phyloP scores from a whole-genome alignment of 2,329 filamentous ascomycete genomes.

The Colletotrichum costaricense region DNA sequence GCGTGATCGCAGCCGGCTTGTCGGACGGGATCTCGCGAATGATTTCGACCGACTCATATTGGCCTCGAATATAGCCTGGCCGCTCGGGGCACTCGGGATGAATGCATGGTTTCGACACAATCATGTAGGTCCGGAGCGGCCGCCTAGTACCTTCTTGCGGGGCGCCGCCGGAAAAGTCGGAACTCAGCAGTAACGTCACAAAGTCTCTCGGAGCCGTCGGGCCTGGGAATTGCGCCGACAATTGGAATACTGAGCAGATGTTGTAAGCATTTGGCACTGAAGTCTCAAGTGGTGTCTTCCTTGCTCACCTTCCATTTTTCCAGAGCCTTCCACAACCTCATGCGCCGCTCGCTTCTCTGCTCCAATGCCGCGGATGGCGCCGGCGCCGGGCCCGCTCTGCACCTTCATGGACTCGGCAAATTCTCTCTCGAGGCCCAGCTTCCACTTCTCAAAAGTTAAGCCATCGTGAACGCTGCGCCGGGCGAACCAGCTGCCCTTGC shows the following conservation, averaged over 20 bases:
- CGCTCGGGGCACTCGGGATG: slow-evolving; percentile 79
- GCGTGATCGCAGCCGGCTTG: slow-evolving; percentile 50
- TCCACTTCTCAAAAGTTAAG: slow-evolving; percentile 81
- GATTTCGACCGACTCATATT: slow-evolving; percentile 92
- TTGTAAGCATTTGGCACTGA: slow-evolving; percentile 29
- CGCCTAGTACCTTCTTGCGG: slow-evolving; percentile 40
- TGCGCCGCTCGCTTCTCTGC: slow-evolving; percentile 81
- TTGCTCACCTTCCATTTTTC: slow-evolving; percentile 70
- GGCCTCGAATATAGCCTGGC: slow-evolving; percentile 81
- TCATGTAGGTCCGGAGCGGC: slow-evolving; percentile 80
- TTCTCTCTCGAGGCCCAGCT: slow-evolving; percentile 79
- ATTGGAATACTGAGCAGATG: slow-evolving; percentile 74
- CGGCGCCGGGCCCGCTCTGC: slow-evolving; percentile 75
- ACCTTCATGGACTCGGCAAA: slow-evolving; percentile 82
- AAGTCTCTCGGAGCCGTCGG: slow-evolving; percentile 92
- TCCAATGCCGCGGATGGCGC: slow-evolving; percentile 86
- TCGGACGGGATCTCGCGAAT: slow-evolving; percentile 82
- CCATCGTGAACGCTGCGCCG: slow-evolving; percentile 85
- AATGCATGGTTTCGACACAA: slow-evolving; percentile 85
- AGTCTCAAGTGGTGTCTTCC: background rate
- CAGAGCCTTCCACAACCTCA: slow-evolving; percentile 65
- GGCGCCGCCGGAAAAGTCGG: slow-evolving; percentile 60
- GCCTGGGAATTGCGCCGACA: slow-evolving; percentile 90
- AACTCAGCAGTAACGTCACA: slow-evolving; percentile 81
- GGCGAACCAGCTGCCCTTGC: slow-evolving; percentile 90